A percentile compares a stretch with the other conserved stretches of the same genome.
Conservation (phyloP, 2,329 filamentous ascomycete species). For the Xylariaceae sp. region DNA sequence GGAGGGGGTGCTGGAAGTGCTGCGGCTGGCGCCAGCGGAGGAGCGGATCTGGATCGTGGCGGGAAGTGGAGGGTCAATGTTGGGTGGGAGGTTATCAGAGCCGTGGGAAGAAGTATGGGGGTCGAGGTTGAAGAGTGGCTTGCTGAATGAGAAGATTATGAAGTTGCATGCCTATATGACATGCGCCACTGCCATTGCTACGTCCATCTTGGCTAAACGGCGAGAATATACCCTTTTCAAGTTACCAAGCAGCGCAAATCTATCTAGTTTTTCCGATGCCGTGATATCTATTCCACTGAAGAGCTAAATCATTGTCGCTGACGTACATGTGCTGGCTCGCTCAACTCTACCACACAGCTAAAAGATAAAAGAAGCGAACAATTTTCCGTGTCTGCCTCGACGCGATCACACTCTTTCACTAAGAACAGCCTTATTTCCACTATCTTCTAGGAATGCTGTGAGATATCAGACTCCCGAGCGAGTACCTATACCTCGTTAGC, state of each 20-base stretch:
- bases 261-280: not conserved
- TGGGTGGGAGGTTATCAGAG: slow-evolving; percentile 76
- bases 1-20: slow-evolving; percentile 74
- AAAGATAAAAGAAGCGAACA: not conserved
- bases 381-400: not conserved
- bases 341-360: not conserved
- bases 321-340: slow-evolving; percentile 4
- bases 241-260: no score
- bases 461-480: slow-evolving; percentile 54
- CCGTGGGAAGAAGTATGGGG: slow-evolving; percentile 73
- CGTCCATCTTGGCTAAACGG: not conserved
- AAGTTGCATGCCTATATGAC: no score
- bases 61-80: slow-evolving; percentile 80
- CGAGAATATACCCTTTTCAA: not conserved
- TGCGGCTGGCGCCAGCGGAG: slow-evolving; percentile 62
- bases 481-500: slow-evolving; percentile 52
- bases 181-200: no score
- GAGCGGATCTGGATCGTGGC: slow-evolving; percentile 73
- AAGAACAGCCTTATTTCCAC: not conserved
- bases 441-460: slow-evolving; percentile 18
- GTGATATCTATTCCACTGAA: not conserved
- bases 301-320: not conserved
- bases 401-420: not conserved
- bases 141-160: slow-evolving; percentile 64
- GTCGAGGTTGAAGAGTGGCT: slow-evolving; percentile 82